Conservation (phyloP, 768 basidiomycete genomes). For the Gymnopilus dilepis region DNA sequence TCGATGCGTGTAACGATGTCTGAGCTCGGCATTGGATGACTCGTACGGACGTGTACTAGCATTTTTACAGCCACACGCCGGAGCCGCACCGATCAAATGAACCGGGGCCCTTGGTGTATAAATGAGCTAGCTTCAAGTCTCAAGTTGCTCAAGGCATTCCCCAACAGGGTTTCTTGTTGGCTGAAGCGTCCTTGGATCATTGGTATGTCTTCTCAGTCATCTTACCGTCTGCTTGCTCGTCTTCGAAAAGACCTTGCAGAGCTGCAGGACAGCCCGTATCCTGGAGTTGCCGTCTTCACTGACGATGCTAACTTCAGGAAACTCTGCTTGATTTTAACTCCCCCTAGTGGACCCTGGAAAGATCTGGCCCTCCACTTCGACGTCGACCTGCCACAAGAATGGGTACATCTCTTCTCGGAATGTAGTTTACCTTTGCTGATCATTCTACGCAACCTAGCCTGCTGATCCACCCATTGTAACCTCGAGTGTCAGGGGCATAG, state of each 20-base stretch:
- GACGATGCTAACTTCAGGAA: constrained; percentile 47
- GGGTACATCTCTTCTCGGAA: constrained; percentile 33
- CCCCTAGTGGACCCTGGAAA: constrained; percentile 51
- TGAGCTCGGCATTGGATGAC: neutral
- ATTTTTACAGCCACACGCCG: neutral
- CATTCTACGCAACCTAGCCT: constrained; percentile 33
- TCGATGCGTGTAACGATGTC: neutral
- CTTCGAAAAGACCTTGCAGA: constrained; percentile 47
- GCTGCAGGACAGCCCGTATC: constrained; percentile 46
- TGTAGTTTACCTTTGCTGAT: too few relatives aligned
- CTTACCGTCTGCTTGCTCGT: constrained; percentile 36
- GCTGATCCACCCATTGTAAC: constrained; percentile 38
- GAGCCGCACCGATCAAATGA: neutral
- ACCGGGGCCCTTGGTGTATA: neutral
- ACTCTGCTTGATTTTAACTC: constrained; percentile 50
- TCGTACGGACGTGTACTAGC: neutral
- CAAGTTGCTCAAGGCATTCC: neutral
- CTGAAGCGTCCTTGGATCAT: neutral
- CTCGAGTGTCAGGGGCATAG: constrained; percentile 39
- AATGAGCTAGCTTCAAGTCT: neutral
- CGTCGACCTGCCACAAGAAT: constrained; percentile 43
- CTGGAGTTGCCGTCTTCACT: constrained; percentile 46
- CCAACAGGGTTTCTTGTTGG: neutral
- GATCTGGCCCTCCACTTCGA: constrained; percentile 46
- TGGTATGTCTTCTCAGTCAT: constrained; percentile 8